A percentile compares a stretch with the other conserved stretches of the same genome.
These are phyloP conservation scores for Pythium coloratum DNA, from an alignment of 352 stramenopile genomes.

Conservation along the genomic window DNA sequence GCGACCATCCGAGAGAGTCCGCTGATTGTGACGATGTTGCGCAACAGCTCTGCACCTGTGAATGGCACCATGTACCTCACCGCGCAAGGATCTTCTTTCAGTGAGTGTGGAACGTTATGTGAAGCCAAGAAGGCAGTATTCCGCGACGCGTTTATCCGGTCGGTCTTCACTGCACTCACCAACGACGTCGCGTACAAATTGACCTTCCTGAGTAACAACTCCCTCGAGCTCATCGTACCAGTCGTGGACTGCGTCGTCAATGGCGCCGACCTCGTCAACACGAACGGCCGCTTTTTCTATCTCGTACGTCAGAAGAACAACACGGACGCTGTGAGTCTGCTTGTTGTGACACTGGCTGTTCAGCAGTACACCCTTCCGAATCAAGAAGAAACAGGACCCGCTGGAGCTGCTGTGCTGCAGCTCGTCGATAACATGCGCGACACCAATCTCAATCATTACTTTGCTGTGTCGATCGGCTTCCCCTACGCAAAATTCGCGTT, in stretches of 20 bases:
- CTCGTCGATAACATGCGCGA: slow-evolving; percentile 25
- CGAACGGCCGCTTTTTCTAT: slow-evolving; percentile 11
- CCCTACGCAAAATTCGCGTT: slow-evolving; percentile 23
- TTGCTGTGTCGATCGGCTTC: slow-evolving; percentile 20
- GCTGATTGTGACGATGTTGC: slow-evolving; percentile 16
- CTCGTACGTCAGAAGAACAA: slow-evolving; percentile 23
- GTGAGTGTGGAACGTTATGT: neutral
- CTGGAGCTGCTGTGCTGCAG: slow-evolving; percentile 16
- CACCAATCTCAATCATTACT: slow-evolving; percentile 9
- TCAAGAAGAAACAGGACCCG: slow-evolving; percentile 12
- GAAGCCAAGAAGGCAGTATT: slow-evolving; percentile 12
- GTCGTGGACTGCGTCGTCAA: slow-evolving; percentile 45
- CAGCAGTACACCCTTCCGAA: slow-evolving; percentile 26
- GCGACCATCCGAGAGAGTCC: slow-evolving; percentile 24
- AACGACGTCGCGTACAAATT: slow-evolving; percentile 37
- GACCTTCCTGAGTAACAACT: slow-evolving; percentile 15
- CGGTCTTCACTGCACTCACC: slow-evolving; percentile 25
- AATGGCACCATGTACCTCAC: slow-evolving; percentile 25
- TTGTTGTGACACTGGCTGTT: slow-evolving; percentile 19
- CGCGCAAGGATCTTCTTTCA: neutral
- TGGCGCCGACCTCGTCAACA: slow-evolving; percentile 17
- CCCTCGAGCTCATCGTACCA: slow-evolving; percentile 40
- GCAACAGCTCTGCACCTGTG: slow-evolving; percentile 17
- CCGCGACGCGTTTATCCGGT: slow-evolving; percentile 33
- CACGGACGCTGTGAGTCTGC: slow-evolving; percentile 19